Evolutionary conservation across 1,284 basidiomycete genomes (phyloP).

Genomic region (Rhodofomes roseus): DNA sequence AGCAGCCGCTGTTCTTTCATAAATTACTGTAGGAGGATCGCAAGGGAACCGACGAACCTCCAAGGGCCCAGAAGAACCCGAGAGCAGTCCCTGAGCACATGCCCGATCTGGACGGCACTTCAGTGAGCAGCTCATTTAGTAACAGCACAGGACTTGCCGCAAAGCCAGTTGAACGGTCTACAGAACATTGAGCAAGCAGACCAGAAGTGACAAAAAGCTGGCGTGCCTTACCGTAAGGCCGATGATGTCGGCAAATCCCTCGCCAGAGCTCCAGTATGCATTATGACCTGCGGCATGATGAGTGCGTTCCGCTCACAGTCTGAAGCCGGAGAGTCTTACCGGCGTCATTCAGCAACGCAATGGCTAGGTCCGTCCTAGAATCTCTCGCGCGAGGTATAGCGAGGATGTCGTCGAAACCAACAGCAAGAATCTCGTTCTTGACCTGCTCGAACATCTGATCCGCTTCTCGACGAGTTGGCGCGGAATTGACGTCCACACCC

Average conservation of each 20-base stretch:
- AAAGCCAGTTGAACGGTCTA: constrained; percentile 67
- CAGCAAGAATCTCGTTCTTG: constrained; percentile 63
- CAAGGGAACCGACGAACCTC: constrained; percentile 35
- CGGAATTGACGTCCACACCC: constrained; percentile 54
- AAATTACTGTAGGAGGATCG: not conserved
- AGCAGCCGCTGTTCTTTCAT: constrained; percentile 41
- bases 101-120: constrained; percentile 41
- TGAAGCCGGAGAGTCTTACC: constrained; percentile 33
- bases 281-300: constrained; percentile 43
- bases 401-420: constrained; percentile 65
- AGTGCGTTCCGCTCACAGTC: constrained; percentile 2
- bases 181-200: not conserved
- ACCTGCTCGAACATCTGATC: constrained; percentile 63
- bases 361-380: constrained; percentile 53
- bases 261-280: constrained; percentile 63
- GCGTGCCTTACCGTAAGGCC: constrained; percentile 52
- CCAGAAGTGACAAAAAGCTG: not conserved
- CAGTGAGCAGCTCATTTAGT: too few relatives aligned
- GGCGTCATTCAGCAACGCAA: constrained; percentile 63
- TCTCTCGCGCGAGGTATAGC: constrained; percentile 58
- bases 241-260: constrained; percentile 56
- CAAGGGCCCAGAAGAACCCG: constrained; percentile 70
- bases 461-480: constrained; percentile 49
- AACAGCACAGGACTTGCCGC: constrained; percentile 34
- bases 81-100: constrained; percentile 63